A percentile compares a stretch with the other conserved stretches of the same genome.
phyloP scores from a whole-genome alignment of 495 filamentous ascomycete genomes.

The Lasiosphaeria hispida region DNA sequence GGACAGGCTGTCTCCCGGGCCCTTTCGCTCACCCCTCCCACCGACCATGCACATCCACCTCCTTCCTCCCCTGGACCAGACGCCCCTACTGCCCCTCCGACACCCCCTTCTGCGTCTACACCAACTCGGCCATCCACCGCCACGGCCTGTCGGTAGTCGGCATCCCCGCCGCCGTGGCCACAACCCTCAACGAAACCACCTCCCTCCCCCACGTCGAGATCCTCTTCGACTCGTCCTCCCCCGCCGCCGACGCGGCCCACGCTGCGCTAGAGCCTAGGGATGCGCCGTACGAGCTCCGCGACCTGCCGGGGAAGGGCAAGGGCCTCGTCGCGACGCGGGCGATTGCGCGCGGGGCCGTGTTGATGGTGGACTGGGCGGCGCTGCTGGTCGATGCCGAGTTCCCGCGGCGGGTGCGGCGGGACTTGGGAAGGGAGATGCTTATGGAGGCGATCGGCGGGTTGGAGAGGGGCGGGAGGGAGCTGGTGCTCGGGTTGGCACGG shows the following conservation, averaged over 20 bases:
- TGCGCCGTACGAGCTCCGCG: too few relatives aligned
- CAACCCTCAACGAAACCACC: neutral
- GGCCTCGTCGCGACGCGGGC: too few relatives aligned
- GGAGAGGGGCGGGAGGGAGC: slow-evolving; percentile 21
- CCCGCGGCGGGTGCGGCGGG: slow-evolving; percentile 19
- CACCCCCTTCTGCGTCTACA: slow-evolving; percentile 9
- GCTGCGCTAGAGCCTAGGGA: too few relatives aligned
- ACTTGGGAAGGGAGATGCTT: slow-evolving; percentile 25
- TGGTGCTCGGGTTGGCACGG: neutral
- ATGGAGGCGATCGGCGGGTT: slow-evolving; percentile 25
- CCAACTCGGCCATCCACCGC: neutral
- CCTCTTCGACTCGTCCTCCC: too few relatives aligned
- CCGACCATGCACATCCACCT: neutral
- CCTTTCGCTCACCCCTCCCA: neutral
- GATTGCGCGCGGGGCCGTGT: slow-evolving; percentile 27
- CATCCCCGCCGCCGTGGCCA: neutral
- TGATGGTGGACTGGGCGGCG: slow-evolving; percentile 31
- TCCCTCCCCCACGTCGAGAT: too few relatives aligned
- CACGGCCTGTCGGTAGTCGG: neutral
- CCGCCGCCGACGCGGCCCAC: too few relatives aligned
- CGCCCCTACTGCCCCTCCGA: neutral
- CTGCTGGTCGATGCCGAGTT: slow-evolving; percentile 29
- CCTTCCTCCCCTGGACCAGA: slow-evolving; percentile 4
- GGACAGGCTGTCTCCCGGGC: slow-evolving; percentile 6
- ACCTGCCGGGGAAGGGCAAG: too few relatives aligned